These are phyloP conservation scores for Agaricus subrufescens DNA, from an alignment of 768 basidiomycete genomes.

Conservation along the genomic window DNA sequence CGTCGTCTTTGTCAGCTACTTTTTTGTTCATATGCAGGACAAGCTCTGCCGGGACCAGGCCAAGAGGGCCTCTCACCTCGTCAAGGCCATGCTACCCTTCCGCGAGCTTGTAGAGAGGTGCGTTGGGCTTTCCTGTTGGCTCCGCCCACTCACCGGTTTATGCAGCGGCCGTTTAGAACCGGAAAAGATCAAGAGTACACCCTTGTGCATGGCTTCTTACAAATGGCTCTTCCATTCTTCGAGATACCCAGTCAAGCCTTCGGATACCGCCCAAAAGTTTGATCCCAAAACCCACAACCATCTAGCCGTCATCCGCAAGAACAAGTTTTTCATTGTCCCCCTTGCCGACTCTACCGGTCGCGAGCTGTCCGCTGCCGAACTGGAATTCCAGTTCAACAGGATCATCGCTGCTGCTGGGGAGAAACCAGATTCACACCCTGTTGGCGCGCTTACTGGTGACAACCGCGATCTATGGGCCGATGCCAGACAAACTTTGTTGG, in stretches of 20 bases:
- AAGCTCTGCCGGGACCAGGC: constrained; percentile 47
- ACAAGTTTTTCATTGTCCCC: constrained; percentile 83
- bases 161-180: constrained; percentile 75
- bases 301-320: constrained; percentile 86
- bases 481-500: constrained; percentile 57
- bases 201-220: constrained; percentile 92
- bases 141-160: neutral
- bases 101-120: constrained; percentile 79
- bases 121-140: constrained; percentile 16
- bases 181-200: constrained; percentile 72
- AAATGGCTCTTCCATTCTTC: constrained; percentile 96
- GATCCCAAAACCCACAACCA: constrained; percentile 74
- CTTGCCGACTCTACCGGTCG: constrained; percentile 57
- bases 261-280: constrained; percentile 83
- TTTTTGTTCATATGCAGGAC: constrained; percentile 83
- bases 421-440: constrained; percentile 33
- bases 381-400: constrained; percentile 75
- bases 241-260: constrained; percentile 81
- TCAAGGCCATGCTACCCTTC: constrained; percentile 86
- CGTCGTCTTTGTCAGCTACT: constrained; percentile 92
- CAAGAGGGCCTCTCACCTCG: constrained; percentile 71
- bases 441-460: constrained; percentile 86
- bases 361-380: constrained; percentile 73
- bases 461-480: constrained; percentile 90
- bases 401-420: constrained; percentile 63